These are phyloP conservation scores for Fagopyrum homotropicum DNA, from an alignment of 148 eudicot species.

Conservation along the genomic window DNA sequence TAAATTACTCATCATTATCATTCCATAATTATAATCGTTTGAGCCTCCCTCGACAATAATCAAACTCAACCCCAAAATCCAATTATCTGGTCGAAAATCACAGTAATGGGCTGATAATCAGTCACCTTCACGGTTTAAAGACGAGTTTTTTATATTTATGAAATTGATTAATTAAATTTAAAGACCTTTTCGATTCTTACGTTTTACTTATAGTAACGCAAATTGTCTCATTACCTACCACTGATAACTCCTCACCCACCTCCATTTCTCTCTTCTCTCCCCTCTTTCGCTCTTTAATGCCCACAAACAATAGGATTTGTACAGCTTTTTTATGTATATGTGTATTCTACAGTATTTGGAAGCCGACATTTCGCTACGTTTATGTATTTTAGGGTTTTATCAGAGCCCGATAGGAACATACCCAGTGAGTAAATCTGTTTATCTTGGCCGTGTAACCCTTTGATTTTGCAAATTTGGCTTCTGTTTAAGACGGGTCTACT, in stretches of 20 bases:
- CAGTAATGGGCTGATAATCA: too few species aligned
- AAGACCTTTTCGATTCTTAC: too few species aligned
- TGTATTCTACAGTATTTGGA: neutral
- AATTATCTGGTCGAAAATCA: too few species aligned
- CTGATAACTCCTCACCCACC: constrained; percentile 40
- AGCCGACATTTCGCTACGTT: neutral
- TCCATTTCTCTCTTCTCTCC: neutral
- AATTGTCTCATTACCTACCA: constrained; percentile 28
- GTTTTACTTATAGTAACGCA: neutral
- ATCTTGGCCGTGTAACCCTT: neutral
- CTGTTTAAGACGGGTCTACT: constrained; percentile 7
- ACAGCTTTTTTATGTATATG: neutral
- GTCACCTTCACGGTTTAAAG: too few species aligned
- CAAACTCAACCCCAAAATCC: too few species aligned
- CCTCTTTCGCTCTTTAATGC: constrained; percentile 11
- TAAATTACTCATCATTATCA: too few species aligned
- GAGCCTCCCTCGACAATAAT: too few species aligned
- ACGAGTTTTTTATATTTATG: too few species aligned
- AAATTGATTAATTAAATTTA: too few species aligned
- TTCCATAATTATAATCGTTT: too few species aligned
- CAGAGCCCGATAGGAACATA: constrained; percentile 6
- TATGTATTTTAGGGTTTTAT: constrained; percentile 2
- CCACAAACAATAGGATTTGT: constrained; percentile 1
- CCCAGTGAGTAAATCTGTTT: neutral
- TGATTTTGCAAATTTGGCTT: constrained; percentile 13